Base-by-base conservation (phyloP, 345 rosid genomes). In the Leavenworthia alabamica region DNA sequence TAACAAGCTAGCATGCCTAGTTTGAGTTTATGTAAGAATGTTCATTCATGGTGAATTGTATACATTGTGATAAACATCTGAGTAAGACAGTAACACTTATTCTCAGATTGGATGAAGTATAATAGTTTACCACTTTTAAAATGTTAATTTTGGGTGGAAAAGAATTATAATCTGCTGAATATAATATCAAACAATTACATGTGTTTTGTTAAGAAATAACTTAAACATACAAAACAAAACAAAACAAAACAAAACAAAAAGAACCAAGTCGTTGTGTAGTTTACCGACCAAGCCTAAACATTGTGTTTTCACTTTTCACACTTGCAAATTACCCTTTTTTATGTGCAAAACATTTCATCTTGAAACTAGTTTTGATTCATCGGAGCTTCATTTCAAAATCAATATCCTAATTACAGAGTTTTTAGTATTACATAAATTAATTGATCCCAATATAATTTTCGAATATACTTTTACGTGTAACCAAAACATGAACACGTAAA, bases 221-320 rank as follows among this genome's bases (percentile, higher is more conserved):
- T 19, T 28, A 39, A 39, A 47, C 15, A 40, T 42, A 40, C 66
- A 58, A 57, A 40, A 67, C 14, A 2, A 10, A 12, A 15, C n/a
- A 49, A 49, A n/a, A 40, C 66, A 58, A 57, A 40, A 67, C 14
- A 2, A 10, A 12, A 15, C n/a, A 49, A 49, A n/a, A 49, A 5
- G 7, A 58, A 49, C 24, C 16, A 48, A 42, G 72, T 59, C 60
- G 60, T 59, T 41, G 66, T 67, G 66, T 67, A 67, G 72, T 29
- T 67, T 59, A 67, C 66, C 72, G 29, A 44, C 66, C 66, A 67
- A 41, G 51, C 60, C 66, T 67, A 67, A 67, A 47, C 40, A 4
- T 40, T 13, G 42, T 3, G 13, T 28, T 48, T 40, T 40, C 64
- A 39, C 43, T 28, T 48, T 40, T 40, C 64, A 39, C 43, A 47